These are phyloP conservation scores for Mortierella sp. DNA, from an alignment of 371 early-diverging fungal genomes.

Conservation along the genomic window DNA sequence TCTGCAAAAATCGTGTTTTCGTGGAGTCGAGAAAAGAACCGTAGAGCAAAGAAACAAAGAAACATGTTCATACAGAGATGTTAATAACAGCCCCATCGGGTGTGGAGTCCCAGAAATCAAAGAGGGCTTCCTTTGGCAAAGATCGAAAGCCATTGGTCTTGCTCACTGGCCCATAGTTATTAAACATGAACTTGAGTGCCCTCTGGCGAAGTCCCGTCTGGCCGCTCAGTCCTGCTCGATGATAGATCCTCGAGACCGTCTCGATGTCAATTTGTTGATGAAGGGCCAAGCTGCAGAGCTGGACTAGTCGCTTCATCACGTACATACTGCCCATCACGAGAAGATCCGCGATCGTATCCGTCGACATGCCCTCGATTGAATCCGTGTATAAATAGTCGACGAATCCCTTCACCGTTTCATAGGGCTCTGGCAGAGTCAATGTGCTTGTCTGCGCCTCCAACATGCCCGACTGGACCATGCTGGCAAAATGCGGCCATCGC, in stretches of 20 bases:
- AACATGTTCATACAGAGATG: constrained; percentile 24
- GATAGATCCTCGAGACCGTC: constrained; percentile 68
- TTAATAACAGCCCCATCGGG: constrained; percentile 61
- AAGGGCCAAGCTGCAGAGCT: constrained; percentile 64
- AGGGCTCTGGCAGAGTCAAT: constrained; percentile 65
- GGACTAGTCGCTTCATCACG: constrained; percentile 64
- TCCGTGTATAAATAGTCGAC: constrained; percentile 73
- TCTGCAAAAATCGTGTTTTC: no score
- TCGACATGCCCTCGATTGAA: constrained; percentile 57
- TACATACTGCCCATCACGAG: constrained; percentile 75
- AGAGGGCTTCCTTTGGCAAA: constrained; percentile 65
- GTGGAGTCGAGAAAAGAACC: neutral
- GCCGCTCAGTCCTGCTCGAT: constrained; percentile 65
- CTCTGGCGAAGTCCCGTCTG: constrained; percentile 70
- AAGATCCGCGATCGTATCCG: constrained; percentile 66
- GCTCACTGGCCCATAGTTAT: constrained; percentile 73
- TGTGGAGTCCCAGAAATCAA: constrained; percentile 72
- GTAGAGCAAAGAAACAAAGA: neutral
- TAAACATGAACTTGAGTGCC: constrained; percentile 69
- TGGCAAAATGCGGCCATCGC: constrained; percentile 76
- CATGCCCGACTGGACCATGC: constrained; percentile 65
- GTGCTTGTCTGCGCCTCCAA: constrained; percentile 59
- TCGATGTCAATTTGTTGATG: constrained; percentile 66
- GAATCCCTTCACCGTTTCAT: constrained; percentile 63
- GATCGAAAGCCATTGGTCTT: constrained; percentile 66